A percentile compares a stretch with the other conserved stretches of the same genome.
phyloP scores from a whole-genome alignment of 371 early-diverging fungal species.

The Lichtheimia hyalospora region DNA sequence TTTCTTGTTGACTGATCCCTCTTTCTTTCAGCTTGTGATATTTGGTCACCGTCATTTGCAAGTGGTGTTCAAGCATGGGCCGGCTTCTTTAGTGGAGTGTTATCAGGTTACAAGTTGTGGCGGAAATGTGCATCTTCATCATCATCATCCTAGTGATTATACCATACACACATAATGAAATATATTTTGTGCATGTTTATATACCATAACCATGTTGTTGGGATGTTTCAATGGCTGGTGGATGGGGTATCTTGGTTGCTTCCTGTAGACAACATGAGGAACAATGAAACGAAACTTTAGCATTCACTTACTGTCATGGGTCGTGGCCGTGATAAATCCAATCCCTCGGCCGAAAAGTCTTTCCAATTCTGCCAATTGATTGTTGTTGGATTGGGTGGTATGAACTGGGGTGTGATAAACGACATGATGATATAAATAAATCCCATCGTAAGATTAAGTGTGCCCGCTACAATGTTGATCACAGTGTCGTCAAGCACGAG shows the following conservation, averaged over 20 bases:
- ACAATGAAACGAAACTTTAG: not conserved
- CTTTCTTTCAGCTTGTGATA: slow-evolving; percentile 59
- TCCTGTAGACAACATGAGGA: not conserved
- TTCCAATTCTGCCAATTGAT: slow-evolving; percentile 50
- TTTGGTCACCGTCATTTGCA: slow-evolving; percentile 63
- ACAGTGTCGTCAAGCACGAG: slow-evolving; percentile 29
- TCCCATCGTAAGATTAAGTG: slow-evolving; percentile 32
- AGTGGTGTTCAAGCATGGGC: slow-evolving; percentile 73
- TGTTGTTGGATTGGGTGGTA: slow-evolving; percentile 35
- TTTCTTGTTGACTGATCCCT: slow-evolving; percentile 19
- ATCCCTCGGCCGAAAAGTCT: slow-evolving; percentile 43
- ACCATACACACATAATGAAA: not conserved
- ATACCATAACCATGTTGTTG: too few relatives aligned
- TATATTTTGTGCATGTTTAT: too few relatives aligned
- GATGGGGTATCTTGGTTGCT: not conserved
- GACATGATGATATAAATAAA: slow-evolving; percentile 40
- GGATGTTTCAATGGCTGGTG: not conserved
- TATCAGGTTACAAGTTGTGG: slow-evolving; percentile 71
- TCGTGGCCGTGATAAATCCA: slow-evolving; percentile 32
- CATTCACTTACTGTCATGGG: not conserved
- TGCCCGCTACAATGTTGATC: slow-evolving; percentile 37
- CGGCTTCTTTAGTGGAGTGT: slow-evolving; percentile 65
- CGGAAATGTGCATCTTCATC: slow-evolving; percentile 33
- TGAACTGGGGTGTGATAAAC: slow-evolving; percentile 29
- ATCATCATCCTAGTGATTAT: not conserved